Evolutionary conservation across 306 rosid species (phyloP), one percentile per base, ranked within the genome.

Genomic region (Vigna hirtella): DNA sequence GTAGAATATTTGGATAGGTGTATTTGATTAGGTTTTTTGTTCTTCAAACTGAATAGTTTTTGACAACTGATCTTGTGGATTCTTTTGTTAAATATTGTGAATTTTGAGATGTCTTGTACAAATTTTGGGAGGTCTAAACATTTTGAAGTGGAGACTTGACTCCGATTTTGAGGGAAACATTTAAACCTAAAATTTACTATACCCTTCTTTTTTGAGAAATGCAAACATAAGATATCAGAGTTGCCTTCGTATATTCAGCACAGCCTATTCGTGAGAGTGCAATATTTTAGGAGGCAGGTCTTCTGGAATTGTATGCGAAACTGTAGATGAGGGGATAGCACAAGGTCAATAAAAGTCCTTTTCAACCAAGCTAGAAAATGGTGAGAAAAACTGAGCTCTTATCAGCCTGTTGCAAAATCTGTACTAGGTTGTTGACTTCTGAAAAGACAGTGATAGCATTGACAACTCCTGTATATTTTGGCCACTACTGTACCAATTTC

Each of bases 1-100:
- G 90, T 58, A 81, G 89, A 74, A 61, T 86, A 64, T 86, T 75
- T 59, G 83, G 89, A 50, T 86, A 79, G 83, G 81, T 18, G 28
- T 66, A 74, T 64, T 40, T 51, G 42, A 68, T 66, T 59, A 66
- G 77, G 75, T 30, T 70, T 82, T 58, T 66, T 49, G 81, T 63
- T 61, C 43, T 62, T 76, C 61, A 56, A 20, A 22, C 36, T 72
- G 76, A 64, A 49, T 28, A 57, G 18, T 9, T 79, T 42, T 61
- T 52, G 70, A 59, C 79, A 72, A 62, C 63, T 48, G 36, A 72
- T 61, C 30, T 26, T 63, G 71, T 22, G 50, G n/a, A 55, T 82
- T 65, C 43, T 68, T 68, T 74, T 70, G 66, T 65, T 24, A 42
- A 59, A 43, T 57, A 57, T 74, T 75, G 22, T 34, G 56, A 72